phyloP scores from a whole-genome alignment of 768 basidiomycete species.

The Russula griseocarnosa region DNA sequence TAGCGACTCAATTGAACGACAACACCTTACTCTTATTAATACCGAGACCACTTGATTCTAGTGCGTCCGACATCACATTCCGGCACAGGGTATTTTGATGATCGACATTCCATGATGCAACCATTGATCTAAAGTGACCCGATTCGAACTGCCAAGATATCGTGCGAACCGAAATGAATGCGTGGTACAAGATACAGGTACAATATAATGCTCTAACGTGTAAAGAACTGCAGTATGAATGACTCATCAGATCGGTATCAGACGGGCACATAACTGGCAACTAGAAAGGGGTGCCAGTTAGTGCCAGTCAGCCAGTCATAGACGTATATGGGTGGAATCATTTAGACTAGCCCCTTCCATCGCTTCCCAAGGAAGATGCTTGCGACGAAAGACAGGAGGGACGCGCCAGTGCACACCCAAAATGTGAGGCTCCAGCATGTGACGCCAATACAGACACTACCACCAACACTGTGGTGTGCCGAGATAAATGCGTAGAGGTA shows the following conservation, averaged over 20 bases:
- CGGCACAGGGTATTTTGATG: background rate
- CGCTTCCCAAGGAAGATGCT: conserved; percentile 55
- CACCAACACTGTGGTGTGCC: conserved; percentile 46
- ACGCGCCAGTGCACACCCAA: conserved; percentile 42
- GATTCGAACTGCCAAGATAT: background rate
- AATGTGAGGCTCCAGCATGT: conserved; percentile 70
- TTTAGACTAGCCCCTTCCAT: conserved; percentile 57
- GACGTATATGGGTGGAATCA: background rate
- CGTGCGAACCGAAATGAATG: background rate
- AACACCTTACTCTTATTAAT: background rate
- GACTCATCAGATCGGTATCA: background rate
- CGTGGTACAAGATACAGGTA: background rate
- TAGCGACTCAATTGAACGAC: background rate
- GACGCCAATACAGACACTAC: conserved; percentile 51
- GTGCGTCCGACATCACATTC: conserved; percentile 1
- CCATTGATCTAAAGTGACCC: background rate
- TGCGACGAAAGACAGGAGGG: conserved; percentile 41
- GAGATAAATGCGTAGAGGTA: conserved; percentile 70
- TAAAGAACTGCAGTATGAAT: background rate
- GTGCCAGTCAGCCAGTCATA: background rate
- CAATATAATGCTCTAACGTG: background rate
- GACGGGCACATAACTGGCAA: background rate
- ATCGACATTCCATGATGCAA: background rate
- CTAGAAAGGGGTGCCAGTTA: background rate
- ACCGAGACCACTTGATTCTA: conserved; percentile 1